Evolutionary conservation across 2,329 filamentous ascomycete species (phyloP).

Genomic region (Aspergillus japonicus): DNA sequence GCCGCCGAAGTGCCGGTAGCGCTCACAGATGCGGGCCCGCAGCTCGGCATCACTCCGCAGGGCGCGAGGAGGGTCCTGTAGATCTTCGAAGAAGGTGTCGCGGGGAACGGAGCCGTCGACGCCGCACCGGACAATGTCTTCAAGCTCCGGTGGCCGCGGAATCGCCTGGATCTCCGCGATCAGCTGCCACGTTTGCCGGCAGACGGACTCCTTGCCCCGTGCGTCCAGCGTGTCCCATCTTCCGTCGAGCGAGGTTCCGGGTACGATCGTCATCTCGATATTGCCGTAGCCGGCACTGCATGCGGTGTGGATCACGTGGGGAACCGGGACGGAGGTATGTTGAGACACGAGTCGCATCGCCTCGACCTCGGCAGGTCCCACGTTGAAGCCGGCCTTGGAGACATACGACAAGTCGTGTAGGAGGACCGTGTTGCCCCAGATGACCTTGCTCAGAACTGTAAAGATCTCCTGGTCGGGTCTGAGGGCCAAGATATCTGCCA

Average conservation of each 20-base stretch:
- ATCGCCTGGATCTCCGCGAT: constrained; percentile 22
- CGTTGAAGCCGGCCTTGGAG: constrained; percentile 17
- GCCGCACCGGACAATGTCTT: constrained; percentile 22
- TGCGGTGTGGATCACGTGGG: constrained; percentile 17
- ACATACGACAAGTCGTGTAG: constrained; percentile 17
- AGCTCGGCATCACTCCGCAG: constrained; percentile 22
- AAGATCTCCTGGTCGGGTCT: background rate
- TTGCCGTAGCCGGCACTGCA: background rate
- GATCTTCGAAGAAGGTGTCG: constrained; percentile 24
- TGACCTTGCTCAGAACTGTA: background rate
- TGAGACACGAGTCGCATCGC: constrained; percentile 23
- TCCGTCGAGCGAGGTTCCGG: constrained; percentile 16
- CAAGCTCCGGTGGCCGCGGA: constrained; percentile 15
- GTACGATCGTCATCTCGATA: constrained; percentile 17
- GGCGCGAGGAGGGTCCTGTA: constrained; percentile 20
- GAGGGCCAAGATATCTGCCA: background rate
- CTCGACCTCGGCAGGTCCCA: constrained; percentile 20
- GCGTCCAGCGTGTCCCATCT: constrained; percentile 20
- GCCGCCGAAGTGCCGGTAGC: constrained; percentile 25
- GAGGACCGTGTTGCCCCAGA: background rate
- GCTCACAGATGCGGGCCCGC: constrained; percentile 25
- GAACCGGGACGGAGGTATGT: constrained; percentile 20
- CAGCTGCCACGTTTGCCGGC: constrained; percentile 21
- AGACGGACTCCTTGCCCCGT: constrained; percentile 23
- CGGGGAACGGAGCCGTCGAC: constrained; percentile 24